Percentiles rank a stretch among this genome's conserved stretches.
Conservation (phyloP, 1,139 yeast genomes). For the Taphrina flavorubra region DNA sequence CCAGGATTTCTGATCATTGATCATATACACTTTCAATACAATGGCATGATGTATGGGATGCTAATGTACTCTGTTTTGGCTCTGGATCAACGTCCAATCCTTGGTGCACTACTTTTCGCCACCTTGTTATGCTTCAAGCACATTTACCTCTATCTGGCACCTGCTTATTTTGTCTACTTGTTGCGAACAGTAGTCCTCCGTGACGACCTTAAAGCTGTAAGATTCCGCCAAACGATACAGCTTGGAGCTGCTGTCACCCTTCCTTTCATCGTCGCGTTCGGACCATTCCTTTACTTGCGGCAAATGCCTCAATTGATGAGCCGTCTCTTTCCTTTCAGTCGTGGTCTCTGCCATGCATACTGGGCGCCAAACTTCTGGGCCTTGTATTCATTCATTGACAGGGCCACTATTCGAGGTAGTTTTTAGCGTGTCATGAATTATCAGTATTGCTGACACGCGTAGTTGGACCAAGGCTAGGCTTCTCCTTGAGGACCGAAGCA, state of each 20-base stretch:
- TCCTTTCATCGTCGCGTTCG: slow-evolving; percentile 74
- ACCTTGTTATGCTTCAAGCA: slow-evolving; percentile 88
- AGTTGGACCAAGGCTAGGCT: slow-evolving; percentile 40
- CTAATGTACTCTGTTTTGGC: slow-evolving; percentile 76
- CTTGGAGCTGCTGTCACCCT: slow-evolving; percentile 69
- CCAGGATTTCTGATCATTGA: slow-evolving; percentile 90
- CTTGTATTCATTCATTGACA: slow-evolving; percentile 80
- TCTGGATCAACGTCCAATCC: slow-evolving; percentile 58
- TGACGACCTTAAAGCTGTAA: slow-evolving; percentile 52
- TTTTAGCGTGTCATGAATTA: slow-evolving; percentile 46
- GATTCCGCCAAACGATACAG: slow-evolving; percentile 65
- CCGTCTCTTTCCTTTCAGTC: slow-evolving; percentile 86
- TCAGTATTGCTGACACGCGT: background rate
- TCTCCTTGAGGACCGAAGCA: slow-evolving; percentile 21
- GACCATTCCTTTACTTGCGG: slow-evolving; percentile 71
- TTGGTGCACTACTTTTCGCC: slow-evolving; percentile 78
- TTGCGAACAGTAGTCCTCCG: slow-evolving; percentile 70
- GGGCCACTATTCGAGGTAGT: slow-evolving; percentile 64
- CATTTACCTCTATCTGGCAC: slow-evolving; percentile 89
- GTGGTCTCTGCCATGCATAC: slow-evolving; percentile 96
- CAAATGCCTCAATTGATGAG: slow-evolving; percentile 69
- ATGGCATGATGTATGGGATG: slow-evolving; percentile 89
- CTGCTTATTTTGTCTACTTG: slow-evolving; percentile 84
- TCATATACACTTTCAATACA: slow-evolving; percentile 93
- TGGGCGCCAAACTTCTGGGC: slow-evolving; percentile 99